Conservation (phyloP, 768 basidiomycete species). For the Pleurotus tuber-regium region DNA sequence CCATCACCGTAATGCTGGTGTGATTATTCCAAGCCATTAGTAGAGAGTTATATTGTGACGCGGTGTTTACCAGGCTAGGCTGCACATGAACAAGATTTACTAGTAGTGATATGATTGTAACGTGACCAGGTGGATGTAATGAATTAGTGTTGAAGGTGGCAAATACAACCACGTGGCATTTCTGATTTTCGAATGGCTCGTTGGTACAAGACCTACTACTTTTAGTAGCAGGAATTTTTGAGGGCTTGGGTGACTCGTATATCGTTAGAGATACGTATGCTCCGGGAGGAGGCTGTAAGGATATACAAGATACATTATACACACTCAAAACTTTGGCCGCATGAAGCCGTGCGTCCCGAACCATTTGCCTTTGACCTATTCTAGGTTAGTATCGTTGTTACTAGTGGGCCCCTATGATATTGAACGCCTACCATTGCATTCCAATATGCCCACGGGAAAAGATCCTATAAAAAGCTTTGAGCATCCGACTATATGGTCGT, state of each 20-base stretch:
- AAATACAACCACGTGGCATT: no score
- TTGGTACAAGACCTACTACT: no score
- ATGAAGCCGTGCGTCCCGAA: constrained; percentile 35
- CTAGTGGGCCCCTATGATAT: neutral
- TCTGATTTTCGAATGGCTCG: no score
- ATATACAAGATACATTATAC: neutral
- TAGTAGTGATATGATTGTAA: no score
- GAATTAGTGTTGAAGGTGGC: no score
- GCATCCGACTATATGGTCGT: constrained; percentile 3
- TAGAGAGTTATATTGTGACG: no score
- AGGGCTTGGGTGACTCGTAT: neutral
- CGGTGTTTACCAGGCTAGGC: no score
- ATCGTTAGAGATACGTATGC: neutral
- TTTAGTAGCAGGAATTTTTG: no score
- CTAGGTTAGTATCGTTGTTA: constrained; percentile 21
- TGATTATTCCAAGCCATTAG: no score
- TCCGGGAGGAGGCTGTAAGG: neutral
- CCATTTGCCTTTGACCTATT: constrained; percentile 43
- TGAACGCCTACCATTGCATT: constrained; percentile 55
- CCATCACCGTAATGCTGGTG: no score
- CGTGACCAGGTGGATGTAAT: no score
- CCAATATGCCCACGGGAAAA: constrained; percentile 82
- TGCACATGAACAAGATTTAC: no score
- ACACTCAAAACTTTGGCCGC: constrained; percentile 26
- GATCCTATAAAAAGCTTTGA: constrained; percentile 33